phyloP scores from a whole-genome alignment of 441 rosid genomes.

The Aquilaria agallochum region DNA sequence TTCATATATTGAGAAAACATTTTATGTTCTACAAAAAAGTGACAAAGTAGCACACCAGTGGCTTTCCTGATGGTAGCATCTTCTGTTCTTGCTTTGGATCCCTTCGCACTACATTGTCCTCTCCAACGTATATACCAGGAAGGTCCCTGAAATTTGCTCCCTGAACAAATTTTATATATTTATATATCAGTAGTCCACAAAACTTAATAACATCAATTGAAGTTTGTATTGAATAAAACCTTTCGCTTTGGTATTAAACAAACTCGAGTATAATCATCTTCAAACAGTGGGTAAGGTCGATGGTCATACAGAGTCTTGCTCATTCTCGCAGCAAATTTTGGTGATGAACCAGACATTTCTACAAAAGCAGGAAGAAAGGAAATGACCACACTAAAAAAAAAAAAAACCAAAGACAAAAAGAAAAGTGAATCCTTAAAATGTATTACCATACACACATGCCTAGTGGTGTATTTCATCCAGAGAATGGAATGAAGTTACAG shows the following conservation, averaged over 20 bases:
- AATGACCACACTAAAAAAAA: not conserved
- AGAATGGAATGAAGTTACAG: too few relatives aligned
- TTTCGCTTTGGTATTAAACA: conserved; percentile 81
- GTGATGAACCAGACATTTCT: conserved; percentile 60
- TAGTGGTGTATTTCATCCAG: too few relatives aligned
- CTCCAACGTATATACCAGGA: conserved; percentile 68
- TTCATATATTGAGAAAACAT: too few relatives aligned
- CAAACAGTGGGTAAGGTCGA: conserved; percentile 43
- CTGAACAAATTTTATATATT: conserved; percentile 34
- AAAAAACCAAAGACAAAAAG: too few relatives aligned
- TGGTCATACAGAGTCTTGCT: conserved; percentile 57
- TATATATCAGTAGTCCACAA: conserved; percentile 13
- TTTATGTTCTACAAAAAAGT: not conserved
- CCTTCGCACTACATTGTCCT: conserved; percentile 56
- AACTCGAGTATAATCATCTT: conserved; percentile 64
- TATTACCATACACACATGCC: too few relatives aligned
- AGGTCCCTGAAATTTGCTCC: conserved; percentile 92
- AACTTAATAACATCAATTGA: not conserved
- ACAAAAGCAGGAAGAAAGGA: conserved; percentile 17
- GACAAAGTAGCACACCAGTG: conserved; percentile 46
- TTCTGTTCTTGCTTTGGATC: conserved; percentile 43
- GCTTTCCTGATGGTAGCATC: conserved; percentile 77
- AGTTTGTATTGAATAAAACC: conserved; percentile 32
- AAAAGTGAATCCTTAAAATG: too few relatives aligned
- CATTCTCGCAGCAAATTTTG: conserved; percentile 21